phyloP scores from a whole-genome alignment of 2,329 filamentous ascomycete species.

The Monosporascus sp. region DNA sequence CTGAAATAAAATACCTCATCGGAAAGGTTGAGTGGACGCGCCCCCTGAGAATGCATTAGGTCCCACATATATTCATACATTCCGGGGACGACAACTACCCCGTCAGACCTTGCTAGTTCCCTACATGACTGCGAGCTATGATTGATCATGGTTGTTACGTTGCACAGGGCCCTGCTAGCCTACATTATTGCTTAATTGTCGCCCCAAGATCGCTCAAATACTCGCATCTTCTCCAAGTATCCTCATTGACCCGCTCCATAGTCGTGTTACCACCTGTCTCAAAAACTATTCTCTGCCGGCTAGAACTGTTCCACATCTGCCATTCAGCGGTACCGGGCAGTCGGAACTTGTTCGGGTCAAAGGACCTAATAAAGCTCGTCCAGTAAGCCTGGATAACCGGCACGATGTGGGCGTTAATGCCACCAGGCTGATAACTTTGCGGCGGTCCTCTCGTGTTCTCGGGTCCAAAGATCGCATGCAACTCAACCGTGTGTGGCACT shows the following conservation, averaged over 20 bases:
- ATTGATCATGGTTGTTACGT: no score
- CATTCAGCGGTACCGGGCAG: constrained; percentile 17
- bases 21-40: no score
- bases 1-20: no score
- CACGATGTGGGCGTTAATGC: constrained; percentile 51
- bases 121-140: no score
- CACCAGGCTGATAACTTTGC: constrained; percentile 45
- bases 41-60: no score
- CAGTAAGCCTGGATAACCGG: constrained; percentile 64
- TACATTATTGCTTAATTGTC: constrained; percentile 37
- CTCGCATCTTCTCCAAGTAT: constrained; percentile 37
- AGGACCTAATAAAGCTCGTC: constrained; percentile 63
- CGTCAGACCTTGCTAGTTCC: no score
- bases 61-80: no score
- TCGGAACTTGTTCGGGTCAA: constrained; percentile 54
- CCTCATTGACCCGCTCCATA: constrained; percentile 39
- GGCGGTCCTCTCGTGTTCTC: constrained; percentile 46
- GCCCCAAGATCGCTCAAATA: constrained; percentile 45
- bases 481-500: constrained; percentile 62
- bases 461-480: constrained; percentile 62
- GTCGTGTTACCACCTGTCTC: constrained; percentile 32
- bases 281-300: constrained; percentile 34
- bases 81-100: no score
- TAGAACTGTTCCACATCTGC: constrained; percentile 16
- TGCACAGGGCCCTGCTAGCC: background rate